A percentile compares a stretch with the other conserved stretches of the same genome.
Evolutionary conservation across 2,329 filamentous ascomycete species (phyloP).

Genomic region (Ceratocystis colombiana): DNA sequence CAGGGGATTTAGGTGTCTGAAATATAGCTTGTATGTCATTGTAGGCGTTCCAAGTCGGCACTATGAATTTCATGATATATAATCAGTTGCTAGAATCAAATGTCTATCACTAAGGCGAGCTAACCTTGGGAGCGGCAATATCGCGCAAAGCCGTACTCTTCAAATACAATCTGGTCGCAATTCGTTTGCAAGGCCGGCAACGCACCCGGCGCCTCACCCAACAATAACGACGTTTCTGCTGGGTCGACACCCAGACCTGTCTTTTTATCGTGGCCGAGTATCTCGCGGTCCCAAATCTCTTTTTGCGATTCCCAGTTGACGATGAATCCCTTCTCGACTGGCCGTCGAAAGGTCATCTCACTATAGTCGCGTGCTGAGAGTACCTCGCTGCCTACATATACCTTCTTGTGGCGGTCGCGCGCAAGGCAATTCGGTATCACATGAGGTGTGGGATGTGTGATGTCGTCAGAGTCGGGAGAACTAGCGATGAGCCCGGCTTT

Average conservation of each 20-base stretch:
- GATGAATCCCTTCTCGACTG: conserved; percentile 87
- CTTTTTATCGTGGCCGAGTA: conserved; percentile 53
- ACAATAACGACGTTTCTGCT: conserved; percentile 67
- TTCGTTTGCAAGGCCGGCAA: conserved; percentile 73
- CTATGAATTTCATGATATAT: conserved; percentile 35
- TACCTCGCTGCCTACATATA: conserved; percentile 71
- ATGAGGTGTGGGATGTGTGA: conserved; percentile 40
- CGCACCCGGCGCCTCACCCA: conserved; percentile 78
- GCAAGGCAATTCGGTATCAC: conserved; percentile 83
- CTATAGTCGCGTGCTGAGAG: conserved; percentile 76
- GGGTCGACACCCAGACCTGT: conserved; percentile 63
- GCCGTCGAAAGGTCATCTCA: conserved; percentile 74
- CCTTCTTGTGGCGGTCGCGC: conserved; percentile 65
- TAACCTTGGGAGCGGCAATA: conserved; percentile 67
- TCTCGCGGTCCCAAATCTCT: conserved; percentile 87
- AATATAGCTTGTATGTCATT: conserved; percentile 64
- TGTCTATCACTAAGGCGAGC: conserved; percentile 26
- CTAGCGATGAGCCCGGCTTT: conserved; percentile 69
- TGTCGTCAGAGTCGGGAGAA: conserved; percentile 36
- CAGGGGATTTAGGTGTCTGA: conserved; percentile 45
- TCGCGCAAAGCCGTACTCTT: conserved; percentile 86
- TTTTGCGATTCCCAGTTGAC: conserved; percentile 96
- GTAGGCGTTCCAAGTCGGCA: conserved; percentile 68
- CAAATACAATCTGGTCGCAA: conserved; percentile 93
- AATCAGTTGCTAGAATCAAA: not conserved